A percentile compares a stretch with the other conserved stretches of the same genome.
Evolutionary conservation across 345 rosid genomes (phyloP).

Genomic region (Camelina sativa): DNA sequence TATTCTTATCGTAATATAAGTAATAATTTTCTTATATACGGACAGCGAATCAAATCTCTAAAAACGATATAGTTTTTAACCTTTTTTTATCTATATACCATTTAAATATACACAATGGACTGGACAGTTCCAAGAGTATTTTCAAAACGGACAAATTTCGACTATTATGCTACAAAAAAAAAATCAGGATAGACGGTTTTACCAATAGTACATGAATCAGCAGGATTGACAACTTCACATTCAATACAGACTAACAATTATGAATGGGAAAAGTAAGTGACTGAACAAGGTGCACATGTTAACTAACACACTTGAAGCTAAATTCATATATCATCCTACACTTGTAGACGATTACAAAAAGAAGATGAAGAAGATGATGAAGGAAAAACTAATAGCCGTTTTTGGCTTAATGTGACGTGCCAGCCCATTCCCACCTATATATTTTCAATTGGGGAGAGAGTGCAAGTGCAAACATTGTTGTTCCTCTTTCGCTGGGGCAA

Average conservation of each 20-base stretch:
- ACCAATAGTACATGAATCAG: neutral
- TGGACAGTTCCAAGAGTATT: neutral
- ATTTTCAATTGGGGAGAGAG: slow-evolving; percentile 20
- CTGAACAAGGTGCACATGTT: neutral
- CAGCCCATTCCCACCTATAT: slow-evolving; percentile 40
- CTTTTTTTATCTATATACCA: neutral
- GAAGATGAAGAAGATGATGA: too few species aligned
- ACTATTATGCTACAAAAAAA: too few species aligned
- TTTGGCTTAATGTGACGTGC: slow-evolving; percentile 40
- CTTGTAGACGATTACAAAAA: neutral
- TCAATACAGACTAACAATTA: neutral
- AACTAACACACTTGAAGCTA: slow-evolving; percentile 16
- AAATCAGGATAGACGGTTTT: neutral
- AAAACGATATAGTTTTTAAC: too few species aligned
- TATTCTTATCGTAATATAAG: too few species aligned
- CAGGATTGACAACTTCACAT: neutral
- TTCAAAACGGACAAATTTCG: neutral
- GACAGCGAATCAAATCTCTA: too few species aligned
- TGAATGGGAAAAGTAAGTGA: neutral
- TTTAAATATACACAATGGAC: neutral
- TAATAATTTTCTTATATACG: too few species aligned
- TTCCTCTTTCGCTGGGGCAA: neutral
- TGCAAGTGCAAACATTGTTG: slow-evolving; percentile 41
- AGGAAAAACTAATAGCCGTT: neutral
- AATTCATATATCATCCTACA: slow-evolving; percentile 14